Evolutionary conservation across 176 grass and related monocot genomes (phyloP).

Genomic region (Oryza glaberrima): DNA sequence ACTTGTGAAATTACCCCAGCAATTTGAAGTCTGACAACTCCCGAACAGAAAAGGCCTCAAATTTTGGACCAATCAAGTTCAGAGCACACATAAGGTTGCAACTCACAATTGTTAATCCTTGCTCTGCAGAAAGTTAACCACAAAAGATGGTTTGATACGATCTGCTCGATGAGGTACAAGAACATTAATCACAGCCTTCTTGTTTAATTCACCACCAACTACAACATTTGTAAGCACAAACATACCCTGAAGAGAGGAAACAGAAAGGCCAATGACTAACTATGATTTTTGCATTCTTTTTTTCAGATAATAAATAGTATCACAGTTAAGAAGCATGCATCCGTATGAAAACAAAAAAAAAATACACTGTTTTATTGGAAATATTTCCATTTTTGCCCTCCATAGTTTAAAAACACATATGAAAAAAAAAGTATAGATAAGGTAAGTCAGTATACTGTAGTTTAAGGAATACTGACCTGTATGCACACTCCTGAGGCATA

Average conservation of each 20-base stretch:
- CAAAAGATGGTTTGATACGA: conserved; percentile 37
- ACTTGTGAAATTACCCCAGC: conserved; percentile 84
- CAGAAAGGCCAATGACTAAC: conserved; percentile 14
- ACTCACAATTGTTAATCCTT: conserved; percentile 76
- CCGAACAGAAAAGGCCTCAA: conserved; percentile 52
- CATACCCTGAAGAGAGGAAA: conserved; percentile 76
- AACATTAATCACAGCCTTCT: conserved; percentile 70
- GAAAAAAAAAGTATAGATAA: conserved; percentile 31
- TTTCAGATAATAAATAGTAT: neutral
- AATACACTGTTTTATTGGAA: conserved; percentile 1
- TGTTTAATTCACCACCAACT: conserved; percentile 58
- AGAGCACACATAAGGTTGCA: conserved; percentile 77
- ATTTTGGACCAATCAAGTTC: conserved; percentile 67
- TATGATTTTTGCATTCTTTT: neutral
- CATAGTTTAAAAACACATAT: conserved; percentile 10
- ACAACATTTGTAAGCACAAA: conserved; percentile 83
- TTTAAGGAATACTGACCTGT: conserved; percentile 65
- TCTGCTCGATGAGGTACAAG: conserved; percentile 45
- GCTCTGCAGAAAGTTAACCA: conserved; percentile 74
- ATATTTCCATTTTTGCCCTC: neutral
- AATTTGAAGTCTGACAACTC: conserved; percentile 57
- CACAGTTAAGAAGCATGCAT: too few species aligned
- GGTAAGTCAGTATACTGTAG: neutral
- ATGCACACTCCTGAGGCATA: conserved; percentile 54
- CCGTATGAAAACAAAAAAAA: too few species aligned